Evolutionary conservation across 441 rosid genomes (phyloP).

Genomic region (Pelargonium cotyledonis): DNA sequence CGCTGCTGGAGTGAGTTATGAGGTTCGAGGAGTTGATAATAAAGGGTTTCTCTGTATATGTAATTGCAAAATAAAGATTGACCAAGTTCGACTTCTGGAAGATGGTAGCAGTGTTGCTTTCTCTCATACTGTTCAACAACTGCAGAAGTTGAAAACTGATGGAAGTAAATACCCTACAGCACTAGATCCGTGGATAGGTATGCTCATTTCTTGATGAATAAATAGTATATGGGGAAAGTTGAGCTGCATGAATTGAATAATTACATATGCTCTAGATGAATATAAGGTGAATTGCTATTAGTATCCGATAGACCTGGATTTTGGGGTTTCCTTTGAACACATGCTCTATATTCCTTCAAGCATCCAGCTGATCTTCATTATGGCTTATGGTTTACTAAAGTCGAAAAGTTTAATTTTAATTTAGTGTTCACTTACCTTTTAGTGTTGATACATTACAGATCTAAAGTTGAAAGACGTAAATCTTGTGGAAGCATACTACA

Average conservation of each 20-base stretch:
- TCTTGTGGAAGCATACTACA: constrained; percentile 52
- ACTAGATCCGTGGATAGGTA: constrained; percentile 76
- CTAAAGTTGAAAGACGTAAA: constrained; percentile 66
- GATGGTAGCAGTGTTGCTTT: constrained; percentile 51
- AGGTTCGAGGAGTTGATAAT: constrained; percentile 67
- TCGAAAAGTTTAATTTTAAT: constrained; percentile 1
- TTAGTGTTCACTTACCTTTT: constrained; percentile 1
- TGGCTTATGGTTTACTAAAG: neutral
- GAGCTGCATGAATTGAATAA: constrained; percentile 10
- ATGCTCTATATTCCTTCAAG: neutral
- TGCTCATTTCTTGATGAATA: constrained; percentile 8
- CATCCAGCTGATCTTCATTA: neutral
- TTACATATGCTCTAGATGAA: constrained; percentile 5
- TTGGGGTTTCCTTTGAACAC: neutral
- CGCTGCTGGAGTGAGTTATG: constrained; percentile 82
- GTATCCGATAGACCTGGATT: neutral
- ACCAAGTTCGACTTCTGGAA: constrained; percentile 68
- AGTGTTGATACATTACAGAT: constrained; percentile 39
- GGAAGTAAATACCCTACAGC: constrained; percentile 74
- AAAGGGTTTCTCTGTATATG: constrained; percentile 69
- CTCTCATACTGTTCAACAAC: constrained; percentile 78
- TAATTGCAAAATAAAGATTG: constrained; percentile 46
- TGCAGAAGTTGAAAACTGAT: constrained; percentile 50
- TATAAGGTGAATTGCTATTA: constrained; percentile 4
- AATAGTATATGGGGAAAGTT: neutral